phyloP scores from a whole-genome alignment of 305 asterid genomes.

The Solanum hybrid region DNA sequence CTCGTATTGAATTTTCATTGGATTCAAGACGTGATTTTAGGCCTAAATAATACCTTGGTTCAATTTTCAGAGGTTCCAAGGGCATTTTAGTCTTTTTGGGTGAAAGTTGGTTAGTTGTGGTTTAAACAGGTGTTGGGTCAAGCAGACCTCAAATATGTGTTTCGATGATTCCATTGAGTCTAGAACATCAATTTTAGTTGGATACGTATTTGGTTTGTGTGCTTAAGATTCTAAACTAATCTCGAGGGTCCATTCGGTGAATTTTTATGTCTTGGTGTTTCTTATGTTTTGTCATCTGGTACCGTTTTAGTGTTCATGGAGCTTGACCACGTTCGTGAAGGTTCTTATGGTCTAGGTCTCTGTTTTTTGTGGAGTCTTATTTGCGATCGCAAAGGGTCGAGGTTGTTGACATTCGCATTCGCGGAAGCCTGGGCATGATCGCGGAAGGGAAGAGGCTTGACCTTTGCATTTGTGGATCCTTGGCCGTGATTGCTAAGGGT shows the following conservation, averaged over 20 bases:
- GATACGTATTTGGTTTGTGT: no score
- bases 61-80: not conserved
- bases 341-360: no score
- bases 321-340: no score
- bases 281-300: not conserved
- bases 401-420: no score
- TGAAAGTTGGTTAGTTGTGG: not conserved
- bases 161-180: not conserved
- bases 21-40: not conserved
- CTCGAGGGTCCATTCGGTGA: not conserved
- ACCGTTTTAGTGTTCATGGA: no score
- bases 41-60: not conserved
- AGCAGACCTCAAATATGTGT: not conserved
- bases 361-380: no score
- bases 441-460: no score
- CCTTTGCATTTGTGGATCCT: no score
- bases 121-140: not conserved
- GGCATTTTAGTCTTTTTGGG: not conserved
- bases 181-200: not conserved
- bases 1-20: not conserved
- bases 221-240: not conserved
- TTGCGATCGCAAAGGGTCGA: no score
- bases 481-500: no score
- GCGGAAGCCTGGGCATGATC: no score
- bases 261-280: not conserved